Percentiles rank a stretch among this genome's conserved stretches.
Conservation (phyloP, 2,329 filamentous ascomycete species). For the Neofusicoccum cordaticola region DNA sequence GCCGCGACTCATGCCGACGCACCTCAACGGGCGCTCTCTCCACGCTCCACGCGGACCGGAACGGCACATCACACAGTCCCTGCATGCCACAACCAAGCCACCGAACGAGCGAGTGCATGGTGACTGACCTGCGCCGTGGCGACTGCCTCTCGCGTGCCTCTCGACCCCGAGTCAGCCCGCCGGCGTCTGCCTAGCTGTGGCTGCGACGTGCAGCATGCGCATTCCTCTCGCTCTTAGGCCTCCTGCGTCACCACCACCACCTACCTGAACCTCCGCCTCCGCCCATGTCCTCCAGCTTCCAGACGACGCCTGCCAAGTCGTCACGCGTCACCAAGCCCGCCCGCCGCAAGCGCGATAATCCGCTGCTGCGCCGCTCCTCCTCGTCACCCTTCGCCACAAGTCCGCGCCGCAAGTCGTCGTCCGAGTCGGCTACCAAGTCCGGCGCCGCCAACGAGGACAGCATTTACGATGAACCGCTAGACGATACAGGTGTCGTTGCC, state of each 20-base stretch:
- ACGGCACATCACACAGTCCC: conserved; percentile 10
- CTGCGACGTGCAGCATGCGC: background rate
- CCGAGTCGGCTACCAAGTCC: conserved; percentile 19
- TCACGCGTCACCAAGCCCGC: conserved; percentile 20
- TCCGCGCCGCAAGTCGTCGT: conserved; percentile 34
- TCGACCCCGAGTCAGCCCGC: background rate
- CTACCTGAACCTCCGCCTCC: background rate
- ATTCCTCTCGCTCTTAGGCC: background rate
- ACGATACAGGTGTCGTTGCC: conserved; percentile 58
- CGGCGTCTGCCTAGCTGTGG: background rate
- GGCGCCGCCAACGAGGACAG: conserved; percentile 30
- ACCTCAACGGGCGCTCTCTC: background rate
- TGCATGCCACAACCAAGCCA: conserved; percentile 5
- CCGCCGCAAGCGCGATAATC: conserved; percentile 20
- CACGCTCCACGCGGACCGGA: conserved; percentile 4
- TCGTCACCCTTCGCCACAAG: conserved; percentile 38
- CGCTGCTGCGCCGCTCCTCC: conserved; percentile 28
- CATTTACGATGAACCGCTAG: conserved; percentile 47
- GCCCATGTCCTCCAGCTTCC: conserved; percentile 18
- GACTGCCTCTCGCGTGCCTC: background rate
- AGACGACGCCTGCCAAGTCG: conserved; percentile 19
- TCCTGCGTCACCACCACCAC: background rate
- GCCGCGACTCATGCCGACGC: background rate
- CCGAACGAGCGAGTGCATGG: background rate
- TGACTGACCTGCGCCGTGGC: background rate